These are phyloP conservation scores for Chrysanthemum makinoi DNA, from an alignment of 129 eudicot genomes.

Conservation along the genomic window DNA sequence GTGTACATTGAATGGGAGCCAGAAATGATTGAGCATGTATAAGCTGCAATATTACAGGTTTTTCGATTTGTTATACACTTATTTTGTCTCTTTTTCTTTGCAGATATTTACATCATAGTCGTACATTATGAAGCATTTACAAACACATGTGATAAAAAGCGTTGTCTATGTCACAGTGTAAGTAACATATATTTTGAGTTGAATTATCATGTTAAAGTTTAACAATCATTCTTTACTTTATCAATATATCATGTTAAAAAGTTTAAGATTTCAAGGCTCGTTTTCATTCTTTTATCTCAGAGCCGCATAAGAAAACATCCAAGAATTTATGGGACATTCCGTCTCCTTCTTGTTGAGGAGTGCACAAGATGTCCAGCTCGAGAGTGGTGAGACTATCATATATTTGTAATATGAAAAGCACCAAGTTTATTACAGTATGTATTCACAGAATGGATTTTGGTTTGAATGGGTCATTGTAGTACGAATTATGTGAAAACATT, in stretches of 20 bases:
- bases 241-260: not conserved
- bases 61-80: not conserved
- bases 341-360: conserved; percentile 70
- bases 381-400: conserved; percentile 46
- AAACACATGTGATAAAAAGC: conserved; percentile 55
- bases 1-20: conserved; percentile 76
- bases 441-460: no score
- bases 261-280: not conserved
- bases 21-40: conserved; percentile 82
- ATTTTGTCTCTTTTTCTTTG: conserved; percentile 4
- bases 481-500: no score
- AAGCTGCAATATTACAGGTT: conserved; percentile 9
- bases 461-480: no score
- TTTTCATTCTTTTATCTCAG: conserved; percentile 27
- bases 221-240: not conserved
- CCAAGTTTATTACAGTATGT: not conserved
- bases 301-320: conserved; percentile 66
- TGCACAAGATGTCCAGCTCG: conserved; percentile 59
- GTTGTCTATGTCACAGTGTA: conserved; percentile 72
- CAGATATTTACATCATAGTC: conserved; percentile 95
- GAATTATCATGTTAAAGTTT: not conserved
- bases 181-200: conserved; percentile 23
- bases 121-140: conserved; percentile 74
- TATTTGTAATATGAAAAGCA: conserved; percentile 4
- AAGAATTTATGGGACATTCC: conserved; percentile 81